Conservation (phyloP, 208 protist genomes). For the Lotmaria passim region DNA sequence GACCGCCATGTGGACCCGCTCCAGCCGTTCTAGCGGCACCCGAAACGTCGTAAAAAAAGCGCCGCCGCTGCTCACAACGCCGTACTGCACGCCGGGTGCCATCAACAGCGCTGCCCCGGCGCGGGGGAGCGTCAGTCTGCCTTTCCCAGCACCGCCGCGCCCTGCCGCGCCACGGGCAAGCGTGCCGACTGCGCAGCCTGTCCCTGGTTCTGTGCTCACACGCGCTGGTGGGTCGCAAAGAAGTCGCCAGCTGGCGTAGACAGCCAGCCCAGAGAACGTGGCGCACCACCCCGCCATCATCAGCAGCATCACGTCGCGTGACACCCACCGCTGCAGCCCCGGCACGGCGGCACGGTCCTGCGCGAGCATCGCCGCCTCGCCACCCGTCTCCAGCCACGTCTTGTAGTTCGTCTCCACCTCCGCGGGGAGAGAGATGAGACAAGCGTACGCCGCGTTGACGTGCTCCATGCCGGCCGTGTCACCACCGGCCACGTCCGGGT, state of each 20-base stretch:
- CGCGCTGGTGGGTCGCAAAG: not conserved
- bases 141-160: not conserved
- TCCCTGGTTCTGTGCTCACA: not conserved
- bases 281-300: conserved; percentile 39
- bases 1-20: conserved; percentile 12
- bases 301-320: conserved; percentile 25
- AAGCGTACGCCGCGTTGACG: conserved; percentile 45
- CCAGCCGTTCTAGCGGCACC: not conserved
- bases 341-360: not conserved
- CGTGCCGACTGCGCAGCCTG: no score
- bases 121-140: conserved; percentile 16
- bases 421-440: conserved; percentile 19
- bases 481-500: conserved; percentile 49
- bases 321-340: conserved; percentile 16
- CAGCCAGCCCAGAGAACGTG: conserved; percentile 19
- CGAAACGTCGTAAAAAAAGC: conserved; percentile 1
- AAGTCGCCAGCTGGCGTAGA: conserved; percentile 16
- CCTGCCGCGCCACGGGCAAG: not conserved
- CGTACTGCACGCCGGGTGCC: conserved; percentile 25
- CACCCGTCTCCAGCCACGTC: conserved; percentile 30
- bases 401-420: conserved; percentile 23
- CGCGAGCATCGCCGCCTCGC: conserved; percentile 24
- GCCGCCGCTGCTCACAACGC: conserved; percentile 28
- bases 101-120: conserved; percentile 13
- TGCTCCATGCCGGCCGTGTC: conserved; percentile 44